These are phyloP conservation scores for Ceratocystis alfenasii DNA, from an alignment of 2,329 filamentous ascomycete species.

Conservation along the genomic window DNA sequence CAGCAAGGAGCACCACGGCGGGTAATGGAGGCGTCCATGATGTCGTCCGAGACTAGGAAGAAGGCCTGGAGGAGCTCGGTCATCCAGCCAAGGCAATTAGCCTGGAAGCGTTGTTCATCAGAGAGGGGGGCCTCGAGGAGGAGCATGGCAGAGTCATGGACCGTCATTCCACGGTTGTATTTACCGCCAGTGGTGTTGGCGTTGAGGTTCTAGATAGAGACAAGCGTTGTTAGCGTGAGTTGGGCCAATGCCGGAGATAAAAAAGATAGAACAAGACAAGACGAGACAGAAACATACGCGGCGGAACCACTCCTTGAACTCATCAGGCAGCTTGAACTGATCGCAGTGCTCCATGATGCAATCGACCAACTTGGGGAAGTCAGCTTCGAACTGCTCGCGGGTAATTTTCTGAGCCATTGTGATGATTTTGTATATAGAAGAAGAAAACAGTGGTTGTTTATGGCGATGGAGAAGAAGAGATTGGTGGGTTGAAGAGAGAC, in stretches of 20 bases:
- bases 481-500: no score
- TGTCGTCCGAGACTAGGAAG: slow-evolving; percentile 97
- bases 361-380: slow-evolving; percentile 77
- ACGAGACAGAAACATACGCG: slow-evolving; percentile 41
- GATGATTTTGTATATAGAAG: slow-evolving; percentile 10
- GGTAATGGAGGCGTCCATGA: slow-evolving; percentile 94
- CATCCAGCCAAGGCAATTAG: slow-evolving; percentile 88
- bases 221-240: background rate
- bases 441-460: no score
- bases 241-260: background rate
- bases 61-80: slow-evolving; percentile 97
- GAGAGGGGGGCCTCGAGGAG: slow-evolving; percentile 60
- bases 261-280: background rate
- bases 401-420: slow-evolving; percentile 51
- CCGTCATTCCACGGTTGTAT: slow-evolving; percentile 97
- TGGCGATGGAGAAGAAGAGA: no score
- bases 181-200: slow-evolving; percentile 88
- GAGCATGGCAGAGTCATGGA: slow-evolving; percentile 77
- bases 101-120: slow-evolving; percentile 75
- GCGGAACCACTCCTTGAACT: slow-evolving; percentile 77
- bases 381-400: slow-evolving; percentile 73
- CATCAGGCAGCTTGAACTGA: slow-evolving; percentile 69
- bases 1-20: slow-evolving; percentile 91
- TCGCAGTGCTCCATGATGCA: slow-evolving; percentile 68
- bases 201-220: slow-evolving; percentile 54